phyloP scores from a whole-genome alignment of 768 basidiomycete genomes.

The Trametes villosa region DNA sequence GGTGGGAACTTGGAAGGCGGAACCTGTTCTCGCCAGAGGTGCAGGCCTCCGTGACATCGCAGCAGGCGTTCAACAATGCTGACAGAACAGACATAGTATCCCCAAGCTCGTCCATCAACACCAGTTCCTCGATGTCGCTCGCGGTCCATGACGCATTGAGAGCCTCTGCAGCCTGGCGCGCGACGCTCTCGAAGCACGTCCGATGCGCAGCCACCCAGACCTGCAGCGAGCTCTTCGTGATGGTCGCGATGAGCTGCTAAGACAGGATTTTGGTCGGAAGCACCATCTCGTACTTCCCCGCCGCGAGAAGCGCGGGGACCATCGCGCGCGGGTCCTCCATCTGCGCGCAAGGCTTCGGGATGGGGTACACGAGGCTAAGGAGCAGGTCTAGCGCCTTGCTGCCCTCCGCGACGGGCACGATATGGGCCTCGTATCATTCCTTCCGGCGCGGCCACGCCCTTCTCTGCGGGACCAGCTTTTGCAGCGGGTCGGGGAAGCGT shows the following conservation, averaged over 20 bases:
- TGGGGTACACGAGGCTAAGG: slow-evolving; percentile 31
- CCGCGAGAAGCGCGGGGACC: slow-evolving; percentile 29
- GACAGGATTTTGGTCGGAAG: slow-evolving; percentile 20
- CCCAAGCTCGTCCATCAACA: no score
- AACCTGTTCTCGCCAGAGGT: no score
- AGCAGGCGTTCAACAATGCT: no score
- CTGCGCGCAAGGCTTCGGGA: slow-evolving; percentile 18
- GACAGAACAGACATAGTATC: no score
- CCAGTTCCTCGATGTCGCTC: no score
- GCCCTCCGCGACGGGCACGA: slow-evolving; percentile 23
- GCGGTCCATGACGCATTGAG: background rate
- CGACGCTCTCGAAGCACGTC: slow-evolving; percentile 10
- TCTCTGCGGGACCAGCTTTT: background rate
- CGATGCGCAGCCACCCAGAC: slow-evolving; percentile 18
- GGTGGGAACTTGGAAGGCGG: background rate
- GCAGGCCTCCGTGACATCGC: no score
- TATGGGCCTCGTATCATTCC: background rate
- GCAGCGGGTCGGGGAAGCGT: slow-evolving; percentile 4
- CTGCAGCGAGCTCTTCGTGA: background rate
- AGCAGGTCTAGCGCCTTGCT: slow-evolving; percentile 29
- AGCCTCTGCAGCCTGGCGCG: slow-evolving; percentile 3
- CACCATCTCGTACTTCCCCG: slow-evolving; percentile 34
- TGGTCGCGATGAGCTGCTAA: slow-evolving; percentile 1
- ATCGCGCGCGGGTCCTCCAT: slow-evolving; percentile 10
- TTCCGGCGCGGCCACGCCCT: no score